Conservation (phyloP, 164 flowering plant genomes). For the Aristolochia contorta region DNA sequence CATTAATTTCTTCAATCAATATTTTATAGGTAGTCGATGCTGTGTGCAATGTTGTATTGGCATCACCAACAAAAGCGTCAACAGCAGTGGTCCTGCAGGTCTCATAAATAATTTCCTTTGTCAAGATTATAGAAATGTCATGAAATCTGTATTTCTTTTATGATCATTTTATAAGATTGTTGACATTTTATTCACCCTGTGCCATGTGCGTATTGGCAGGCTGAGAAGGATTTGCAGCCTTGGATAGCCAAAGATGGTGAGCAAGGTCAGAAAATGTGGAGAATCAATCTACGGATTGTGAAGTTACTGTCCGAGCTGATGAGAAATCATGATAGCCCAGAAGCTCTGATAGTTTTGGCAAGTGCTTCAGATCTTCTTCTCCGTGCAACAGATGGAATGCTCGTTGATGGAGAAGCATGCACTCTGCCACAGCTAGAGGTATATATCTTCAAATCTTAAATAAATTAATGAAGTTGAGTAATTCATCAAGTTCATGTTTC, state of each 20-base stretch:
- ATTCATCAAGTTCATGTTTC: neutral
- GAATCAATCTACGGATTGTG: conserved; percentile 80
- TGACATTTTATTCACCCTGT: conserved; percentile 20
- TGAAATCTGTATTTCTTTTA: neutral
- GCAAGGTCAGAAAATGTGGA: conserved; percentile 89
- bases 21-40: conserved; percentile 79
- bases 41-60: conserved; percentile 81
- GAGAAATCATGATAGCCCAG: conserved; percentile 81
- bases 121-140: conserved; percentile 4
- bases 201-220: conserved; percentile 42
- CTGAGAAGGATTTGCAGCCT: conserved; percentile 87
- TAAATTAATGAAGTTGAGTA: neutral
- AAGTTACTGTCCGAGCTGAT: conserved; percentile 77
- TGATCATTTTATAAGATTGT: neutral
- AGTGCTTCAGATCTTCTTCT: conserved; percentile 89
- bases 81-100: conserved; percentile 97
- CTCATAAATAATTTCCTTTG: conserved; percentile 17
- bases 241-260: conserved; percentile 96
- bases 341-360: conserved; percentile 70
- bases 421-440: conserved; percentile 97
- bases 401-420: conserved; percentile 97
- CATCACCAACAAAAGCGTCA: conserved; percentile 85
- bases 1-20: conserved; percentile 3
- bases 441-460: conserved; percentile 1
- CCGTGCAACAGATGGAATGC: conserved; percentile 96